These are phyloP conservation scores for Apophysomyces variabilis DNA, from an alignment of 371 early-diverging fungal species.

Conservation along the genomic window DNA sequence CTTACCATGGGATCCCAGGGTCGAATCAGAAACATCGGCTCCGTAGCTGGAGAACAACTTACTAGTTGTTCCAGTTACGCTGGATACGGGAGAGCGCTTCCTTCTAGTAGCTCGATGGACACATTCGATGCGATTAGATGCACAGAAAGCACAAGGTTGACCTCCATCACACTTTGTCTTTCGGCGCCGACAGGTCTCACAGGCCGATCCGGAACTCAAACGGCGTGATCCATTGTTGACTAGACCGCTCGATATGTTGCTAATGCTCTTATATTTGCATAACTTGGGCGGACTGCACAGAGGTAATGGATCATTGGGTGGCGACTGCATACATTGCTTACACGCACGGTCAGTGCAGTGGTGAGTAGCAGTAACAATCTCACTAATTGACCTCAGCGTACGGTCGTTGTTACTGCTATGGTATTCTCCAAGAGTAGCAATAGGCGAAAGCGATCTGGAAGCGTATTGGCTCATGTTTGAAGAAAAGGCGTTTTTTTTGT, in stretches of 20 bases:
- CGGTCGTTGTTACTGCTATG: neutral
- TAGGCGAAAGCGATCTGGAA: neutral
- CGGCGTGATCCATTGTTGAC: conserved; percentile 29
- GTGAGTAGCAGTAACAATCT: neutral
- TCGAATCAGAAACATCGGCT: neutral
- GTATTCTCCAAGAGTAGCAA: neutral
- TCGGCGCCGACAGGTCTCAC: conserved; percentile 49
- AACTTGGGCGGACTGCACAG: conserved; percentile 4
- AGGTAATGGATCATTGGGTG: conserved; percentile 1
- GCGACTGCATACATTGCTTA: conserved; percentile 1
- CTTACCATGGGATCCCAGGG: neutral
- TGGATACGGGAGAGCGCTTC: conserved; percentile 23
- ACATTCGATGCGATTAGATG: conserved; percentile 39
- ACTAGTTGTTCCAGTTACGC: neutral
- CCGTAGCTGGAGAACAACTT: neutral
- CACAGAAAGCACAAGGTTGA: conserved; percentile 48
- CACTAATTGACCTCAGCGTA: neutral
- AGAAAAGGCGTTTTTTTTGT: neutral
- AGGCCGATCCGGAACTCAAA: conserved; percentile 48
- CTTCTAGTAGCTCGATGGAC: conserved; percentile 33
- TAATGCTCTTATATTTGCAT: conserved; percentile 4
- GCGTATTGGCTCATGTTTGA: neutral
- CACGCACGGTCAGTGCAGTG: conserved; percentile 6
- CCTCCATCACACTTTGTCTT: conserved; percentile 54
- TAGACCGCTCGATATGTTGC: neutral